Conservation (phyloP, 495 filamentous ascomycete species). For the Talaromyces ruber region DNA sequence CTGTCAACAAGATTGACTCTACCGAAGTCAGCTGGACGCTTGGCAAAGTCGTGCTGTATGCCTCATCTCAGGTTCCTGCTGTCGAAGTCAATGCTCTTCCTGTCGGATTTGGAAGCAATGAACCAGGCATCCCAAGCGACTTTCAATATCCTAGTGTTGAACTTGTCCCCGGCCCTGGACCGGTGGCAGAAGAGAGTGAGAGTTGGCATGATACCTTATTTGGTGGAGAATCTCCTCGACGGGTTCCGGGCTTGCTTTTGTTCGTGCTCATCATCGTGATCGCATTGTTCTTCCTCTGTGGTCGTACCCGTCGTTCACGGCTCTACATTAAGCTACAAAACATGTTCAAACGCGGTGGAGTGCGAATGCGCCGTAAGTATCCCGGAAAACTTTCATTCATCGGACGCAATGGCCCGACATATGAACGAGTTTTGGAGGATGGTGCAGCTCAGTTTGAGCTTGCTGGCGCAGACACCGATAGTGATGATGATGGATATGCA, state of each 20-base stretch:
- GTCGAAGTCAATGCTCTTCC: conserved; percentile 50
- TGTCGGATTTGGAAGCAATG: conserved; percentile 89
- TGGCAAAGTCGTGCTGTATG: conserved; percentile 96
- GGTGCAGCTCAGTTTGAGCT: conserved; percentile 66
- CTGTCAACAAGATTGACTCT: conserved; percentile 84
- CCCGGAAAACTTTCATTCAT: conserved; percentile 48
- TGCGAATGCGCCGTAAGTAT: conserved; percentile 42
- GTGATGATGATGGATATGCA: conserved; percentile 36
- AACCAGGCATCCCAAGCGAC: conserved; percentile 55
- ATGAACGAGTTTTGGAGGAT: conserved; percentile 82
- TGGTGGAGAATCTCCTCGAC: conserved; percentile 48
- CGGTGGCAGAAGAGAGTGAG: conserved; percentile 38
- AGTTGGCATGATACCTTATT: conserved; percentile 71
- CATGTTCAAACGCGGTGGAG: conserved; percentile 39
- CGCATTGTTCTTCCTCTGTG: conserved; percentile 55
- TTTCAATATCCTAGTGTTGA: conserved; percentile 79
- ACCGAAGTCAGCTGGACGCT: conserved; percentile 98
- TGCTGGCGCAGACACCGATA: conserved; percentile 50
- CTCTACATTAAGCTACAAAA: conserved; percentile 51
- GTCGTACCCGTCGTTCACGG: conserved; percentile 61
- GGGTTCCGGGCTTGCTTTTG: conserved; percentile 65
- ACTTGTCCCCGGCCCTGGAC: conserved; percentile 18
- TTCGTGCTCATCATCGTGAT: conserved; percentile 67
- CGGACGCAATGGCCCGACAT: conserved; percentile 48
- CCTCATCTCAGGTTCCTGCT: conserved; percentile 74